Conservation (phyloP, 1,284 basidiomycete species). For the Rugosomyces carneus region DNA sequence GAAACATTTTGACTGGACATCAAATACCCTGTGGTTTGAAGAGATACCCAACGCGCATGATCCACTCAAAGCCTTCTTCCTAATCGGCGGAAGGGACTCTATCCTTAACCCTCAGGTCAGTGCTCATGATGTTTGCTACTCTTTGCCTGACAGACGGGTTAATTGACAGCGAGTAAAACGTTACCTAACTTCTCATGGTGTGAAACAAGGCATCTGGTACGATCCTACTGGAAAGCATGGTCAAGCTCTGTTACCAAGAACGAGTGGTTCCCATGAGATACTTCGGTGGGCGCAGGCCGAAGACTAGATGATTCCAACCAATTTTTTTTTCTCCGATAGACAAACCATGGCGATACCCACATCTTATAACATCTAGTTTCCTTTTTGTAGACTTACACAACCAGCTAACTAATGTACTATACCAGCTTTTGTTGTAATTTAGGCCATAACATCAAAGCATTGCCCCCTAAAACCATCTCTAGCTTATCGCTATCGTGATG, state of each 20-base stretch:
- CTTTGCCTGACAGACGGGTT: neutral
- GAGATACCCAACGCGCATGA: slow-evolving; percentile 77
- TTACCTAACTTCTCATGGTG: slow-evolving; percentile 73
- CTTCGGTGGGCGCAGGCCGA: slow-evolving; percentile 54
- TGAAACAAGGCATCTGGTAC: slow-evolving; percentile 64
- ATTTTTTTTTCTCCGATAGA: neutral
- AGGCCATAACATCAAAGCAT: slow-evolving; percentile 46
- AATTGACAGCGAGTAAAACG: slow-evolving; percentile 54
- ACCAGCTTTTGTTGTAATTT: slow-evolving; percentile 18
- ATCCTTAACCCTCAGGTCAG: slow-evolving; percentile 70
- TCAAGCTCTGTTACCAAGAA: slow-evolving; percentile 56
- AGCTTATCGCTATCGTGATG: slow-evolving; percentile 27
- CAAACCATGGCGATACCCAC: slow-evolving; percentile 2
- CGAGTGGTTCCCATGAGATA: slow-evolving; percentile 52
- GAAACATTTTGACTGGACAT: slow-evolving; percentile 80
- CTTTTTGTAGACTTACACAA: neutral
- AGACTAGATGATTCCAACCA: slow-evolving; percentile 1
- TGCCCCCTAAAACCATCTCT: slow-evolving; percentile 36
- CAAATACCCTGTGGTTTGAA: slow-evolving; percentile 86
- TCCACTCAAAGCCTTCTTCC: slow-evolving; percentile 54
- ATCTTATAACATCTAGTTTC: neutral
- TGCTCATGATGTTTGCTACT: neutral
- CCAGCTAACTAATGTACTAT: neutral
- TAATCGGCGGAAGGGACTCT: slow-evolving; percentile 76
- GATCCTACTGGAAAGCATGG: slow-evolving; percentile 70